Evolutionary conservation across 805 yeast genomes (phyloP), one percentile per base, ranked within the genome.

Genomic region (Saccharomycopsis capsularis): DNA sequence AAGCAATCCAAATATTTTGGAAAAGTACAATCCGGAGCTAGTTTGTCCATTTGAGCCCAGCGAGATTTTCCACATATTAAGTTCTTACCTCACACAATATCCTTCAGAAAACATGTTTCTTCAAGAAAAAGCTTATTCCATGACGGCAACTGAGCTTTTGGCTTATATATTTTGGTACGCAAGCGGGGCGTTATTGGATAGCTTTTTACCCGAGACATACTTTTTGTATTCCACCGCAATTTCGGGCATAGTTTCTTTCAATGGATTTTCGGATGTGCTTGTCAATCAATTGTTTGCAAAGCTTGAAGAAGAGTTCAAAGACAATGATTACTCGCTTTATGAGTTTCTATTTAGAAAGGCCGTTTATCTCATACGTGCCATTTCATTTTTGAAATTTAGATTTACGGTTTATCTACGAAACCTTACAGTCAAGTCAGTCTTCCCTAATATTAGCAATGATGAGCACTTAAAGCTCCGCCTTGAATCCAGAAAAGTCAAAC

Each of bases 121-220:
- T 19, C 27, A 32, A n/a, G 40, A 30, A n/a, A 23, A 29, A 5
- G 40, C 24, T 9, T 23, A 15, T 3, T 34, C 37, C 21, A 34
- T 47, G 32, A 18, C 19, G 7, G 32, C 43, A 11, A 23, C 48
- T 34, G 52, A 48, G 3, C 40, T 35, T n/a, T 42, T 52, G 9
- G 39, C 46, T 4, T 50, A 46, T 37, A 22, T 52, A 22, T 40
- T 38, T 42, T 52, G 55, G 53, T 40, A 29, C 18, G 47, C 55
- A 1, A 24, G 36, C 21, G 51, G 39, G 3, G 37, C 40, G 24
- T 11, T 44, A 13, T 32, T 52, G 5, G 55, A 52, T 44, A 50
- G 48, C 22, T 39, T 52, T n/a, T 50, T 50, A 13, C 41, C 55
- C 11, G 51, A 46, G 27, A 23, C 44, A 3, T 46, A 49, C 15